These are phyloP conservation scores for Sphaerulina musiva DNA, from an alignment of 2,329 filamentous ascomycete species.

Conservation along the genomic window DNA sequence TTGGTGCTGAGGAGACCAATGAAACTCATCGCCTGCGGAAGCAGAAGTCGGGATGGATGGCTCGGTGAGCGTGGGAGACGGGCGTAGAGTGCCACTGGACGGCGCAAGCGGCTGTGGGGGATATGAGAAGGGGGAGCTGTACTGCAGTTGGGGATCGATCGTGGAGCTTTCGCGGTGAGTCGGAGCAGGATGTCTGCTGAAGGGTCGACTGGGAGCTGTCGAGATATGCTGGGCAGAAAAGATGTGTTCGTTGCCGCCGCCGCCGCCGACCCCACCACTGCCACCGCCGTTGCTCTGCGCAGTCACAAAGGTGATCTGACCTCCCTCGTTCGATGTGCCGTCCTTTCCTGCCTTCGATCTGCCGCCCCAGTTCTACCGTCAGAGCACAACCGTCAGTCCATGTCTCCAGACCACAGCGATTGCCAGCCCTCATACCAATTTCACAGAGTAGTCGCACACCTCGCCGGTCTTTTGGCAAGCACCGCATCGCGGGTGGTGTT, in stretches of 20 bases:
- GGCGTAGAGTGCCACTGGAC: not conserved
- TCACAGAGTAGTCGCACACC: constrained; percentile 53
- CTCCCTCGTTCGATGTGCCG: constrained; percentile 22
- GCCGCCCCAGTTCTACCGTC: constrained; percentile 62
- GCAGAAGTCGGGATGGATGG: constrained; percentile 18
- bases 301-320: constrained; percentile 29
- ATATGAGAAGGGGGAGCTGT: constrained; percentile 8
- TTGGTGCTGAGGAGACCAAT: constrained; percentile 34
- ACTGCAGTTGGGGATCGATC: constrained; percentile 21
- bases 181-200: constrained; percentile 18
- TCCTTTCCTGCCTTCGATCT: constrained; percentile 48
- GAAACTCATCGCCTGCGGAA: constrained; percentile 22
- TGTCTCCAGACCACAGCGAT: too few species aligned
- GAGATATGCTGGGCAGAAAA: constrained; percentile 32
- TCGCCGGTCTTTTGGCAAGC: too few species aligned
- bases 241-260: constrained; percentile 27
- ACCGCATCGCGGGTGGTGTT: too few species aligned
- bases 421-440: too few species aligned
- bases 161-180: constrained; percentile 18
- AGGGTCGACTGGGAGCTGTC: constrained; percentile 19
- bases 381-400: too few species aligned
- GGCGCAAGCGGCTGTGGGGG: constrained; percentile 1
- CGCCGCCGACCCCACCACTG: constrained; percentile 10
- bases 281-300: constrained; percentile 5
- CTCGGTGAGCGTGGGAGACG: constrained; percentile 1